phyloP scores from a whole-genome alignment of 2,329 filamentous ascomycete species.

The Grosmannia huntii region DNA sequence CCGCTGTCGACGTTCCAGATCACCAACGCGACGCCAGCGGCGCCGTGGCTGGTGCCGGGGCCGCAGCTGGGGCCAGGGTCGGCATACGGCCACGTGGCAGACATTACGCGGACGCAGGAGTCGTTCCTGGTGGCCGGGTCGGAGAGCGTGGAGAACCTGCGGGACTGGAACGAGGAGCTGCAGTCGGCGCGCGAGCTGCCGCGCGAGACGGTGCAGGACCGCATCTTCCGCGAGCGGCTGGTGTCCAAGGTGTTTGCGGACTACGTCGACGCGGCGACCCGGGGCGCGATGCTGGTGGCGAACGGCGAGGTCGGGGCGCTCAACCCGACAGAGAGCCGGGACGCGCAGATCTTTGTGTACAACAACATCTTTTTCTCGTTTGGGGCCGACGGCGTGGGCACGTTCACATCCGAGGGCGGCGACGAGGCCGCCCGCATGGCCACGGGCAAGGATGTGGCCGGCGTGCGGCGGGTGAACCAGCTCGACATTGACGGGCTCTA shows the following conservation, averaged over 20 bases:
- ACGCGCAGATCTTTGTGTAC: conserved; percentile 98
- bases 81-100: conserved; percentile 56
- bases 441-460: conserved; percentile 90
- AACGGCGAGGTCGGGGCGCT: conserved; percentile 84
- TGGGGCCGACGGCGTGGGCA: conserved; percentile 91
- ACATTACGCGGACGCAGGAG: conserved; percentile 85
- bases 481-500: conserved; percentile 90
- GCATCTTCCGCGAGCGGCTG: conserved; percentile 87
- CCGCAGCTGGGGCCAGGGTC: conserved; percentile 40
- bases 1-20: conserved; percentile 89
- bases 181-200: conserved; percentile 92
- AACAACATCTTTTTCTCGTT: conserved; percentile 99
- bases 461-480: conserved; percentile 91
- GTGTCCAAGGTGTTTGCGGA: conserved; percentile 95
- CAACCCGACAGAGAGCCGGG: conserved; percentile 83
- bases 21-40: conserved; percentile 83
- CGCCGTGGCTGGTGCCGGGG: conserved; percentile 78
- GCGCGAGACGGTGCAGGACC: conserved; percentile 85
- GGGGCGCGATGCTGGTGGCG: conserved; percentile 83
- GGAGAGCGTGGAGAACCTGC: conserved; percentile 85
- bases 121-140: conserved; percentile 79
- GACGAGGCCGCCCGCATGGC: conserved; percentile 93
- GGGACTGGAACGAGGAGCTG: conserved; percentile 99
- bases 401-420: conserved; percentile 90
- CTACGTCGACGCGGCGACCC: conserved; percentile 89